Base-by-base conservation (phyloP, 768 basidiomycete species). In the Glaciozyma antarctica region DNA sequence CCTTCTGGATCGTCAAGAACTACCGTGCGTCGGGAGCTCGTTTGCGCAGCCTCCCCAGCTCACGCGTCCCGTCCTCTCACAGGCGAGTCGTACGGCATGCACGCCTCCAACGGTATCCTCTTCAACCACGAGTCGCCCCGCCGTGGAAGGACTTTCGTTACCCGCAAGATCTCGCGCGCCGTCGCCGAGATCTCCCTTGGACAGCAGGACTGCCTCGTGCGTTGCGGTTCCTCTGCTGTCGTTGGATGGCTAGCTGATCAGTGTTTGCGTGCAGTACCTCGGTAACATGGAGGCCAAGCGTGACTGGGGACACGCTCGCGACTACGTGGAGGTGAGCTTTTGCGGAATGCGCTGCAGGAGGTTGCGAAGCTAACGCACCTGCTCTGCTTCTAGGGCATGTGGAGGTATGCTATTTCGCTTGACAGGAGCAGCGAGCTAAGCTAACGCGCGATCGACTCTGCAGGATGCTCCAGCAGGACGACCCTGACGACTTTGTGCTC, bases 121-220 rank as follows among this genome's bases (percentile, higher is more conserved):
- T 98, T 95, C 85, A 95, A 97, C 76, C 93, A 97, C 78, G 93
- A 98, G 79, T 94, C 91, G 72, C 93, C 94, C 19, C 83, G 93
- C 58, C 82, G 93, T 72, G 93, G 93, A 26, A 80, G 92, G 75
- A 97, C 92, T 12, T 97, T 97, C 79, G 92, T 97, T 71, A 95
- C 93, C 49, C 82, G 92, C 75, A 97, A 97, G 80, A 95, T 97
- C 73, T 81, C 88, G 53, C 82, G 93, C 66, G 92, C 92, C 15
- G 92, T 85, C 22, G 92, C 93, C 12, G 93, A 98, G 75, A 97
- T 98, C 74, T 81, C 81, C 64, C 77, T 91, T 57, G 90, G 88
- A 62, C 93, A 94, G 80, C 89, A 92, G 76, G 78, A 83, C 62
- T 91, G 90, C 75, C 78, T 98, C 51, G 67, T 68, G 45, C 26